These are phyloP conservation scores for Skeletonema menzelii DNA, from an alignment of 108 stramenopile species.

Conservation along the genomic window DNA sequence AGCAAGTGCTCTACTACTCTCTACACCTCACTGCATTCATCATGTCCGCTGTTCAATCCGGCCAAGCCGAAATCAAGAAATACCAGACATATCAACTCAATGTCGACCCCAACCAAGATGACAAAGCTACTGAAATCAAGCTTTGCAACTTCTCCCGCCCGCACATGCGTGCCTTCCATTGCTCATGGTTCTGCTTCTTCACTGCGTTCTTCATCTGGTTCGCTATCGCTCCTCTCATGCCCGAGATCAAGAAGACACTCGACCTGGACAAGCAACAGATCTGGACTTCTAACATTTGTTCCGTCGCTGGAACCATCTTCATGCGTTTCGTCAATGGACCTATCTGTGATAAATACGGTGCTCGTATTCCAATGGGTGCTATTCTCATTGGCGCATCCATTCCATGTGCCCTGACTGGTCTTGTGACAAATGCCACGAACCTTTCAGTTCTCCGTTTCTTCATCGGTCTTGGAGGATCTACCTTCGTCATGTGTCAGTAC, in stretches of 20 bases:
- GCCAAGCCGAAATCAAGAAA: slow-evolving; percentile 49
- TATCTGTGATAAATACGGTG: slow-evolving; percentile 80
- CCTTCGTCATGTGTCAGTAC: slow-evolving; percentile 77
- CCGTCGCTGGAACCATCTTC: slow-evolving; percentile 72
- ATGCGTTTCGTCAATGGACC: slow-evolving; percentile 79
- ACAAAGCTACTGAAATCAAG: slow-evolving; percentile 76
- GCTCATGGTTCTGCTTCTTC: slow-evolving; percentile 81
- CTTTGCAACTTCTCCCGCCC: slow-evolving; percentile 57
- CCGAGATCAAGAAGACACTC: slow-evolving; percentile 63
- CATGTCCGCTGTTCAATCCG: not conserved
- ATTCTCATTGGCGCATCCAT: slow-evolving; percentile 64
- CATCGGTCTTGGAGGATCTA: slow-evolving; percentile 64
- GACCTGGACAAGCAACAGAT: slow-evolving; percentile 65
- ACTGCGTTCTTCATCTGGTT: slow-evolving; percentile 90
- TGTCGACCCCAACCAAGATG: slow-evolving; percentile 76
- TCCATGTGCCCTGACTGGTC: slow-evolving; percentile 68
- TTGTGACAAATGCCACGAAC: slow-evolving; percentile 52
- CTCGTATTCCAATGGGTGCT: slow-evolving; percentile 62
- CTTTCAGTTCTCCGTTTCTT: slow-evolving; percentile 68
- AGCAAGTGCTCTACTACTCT: not conserved
- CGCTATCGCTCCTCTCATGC: slow-evolving; percentile 78
- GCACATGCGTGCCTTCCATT: slow-evolving; percentile 88
- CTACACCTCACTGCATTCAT: not conserved
- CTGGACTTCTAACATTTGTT: slow-evolving; percentile 73
- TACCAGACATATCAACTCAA: slow-evolving; percentile 59